Conservation (phyloP, 78 protist genomes). For the Dictyostelium intermedium region DNA sequence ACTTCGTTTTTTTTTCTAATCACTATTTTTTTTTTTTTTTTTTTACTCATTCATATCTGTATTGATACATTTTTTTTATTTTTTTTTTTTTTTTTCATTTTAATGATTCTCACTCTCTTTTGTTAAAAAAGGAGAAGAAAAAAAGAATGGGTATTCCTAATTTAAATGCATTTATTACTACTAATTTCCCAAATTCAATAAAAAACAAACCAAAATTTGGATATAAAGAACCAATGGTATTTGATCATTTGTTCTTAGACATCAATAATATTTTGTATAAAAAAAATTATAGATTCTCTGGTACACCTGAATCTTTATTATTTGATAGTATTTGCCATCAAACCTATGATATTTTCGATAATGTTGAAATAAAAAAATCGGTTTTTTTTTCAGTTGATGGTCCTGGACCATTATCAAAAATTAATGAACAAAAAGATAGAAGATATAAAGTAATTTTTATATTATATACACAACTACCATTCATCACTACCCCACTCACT, state of each 20-base stretch:
- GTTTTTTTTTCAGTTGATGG: slow-evolving; percentile 38
- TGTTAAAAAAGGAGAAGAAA: too few species aligned
- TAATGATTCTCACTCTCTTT: too few species aligned
- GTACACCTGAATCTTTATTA: neutral
- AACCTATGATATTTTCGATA: neutral
- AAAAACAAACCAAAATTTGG: neutral
- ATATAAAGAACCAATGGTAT: neutral
- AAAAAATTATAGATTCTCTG: neutral
- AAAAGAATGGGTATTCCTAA: neutral
- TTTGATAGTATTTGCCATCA: neutral
- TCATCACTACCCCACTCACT: too few species aligned
- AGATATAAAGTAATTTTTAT: neutral
- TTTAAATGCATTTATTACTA: neutral
- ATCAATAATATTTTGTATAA: neutral
- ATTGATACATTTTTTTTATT: neutral
- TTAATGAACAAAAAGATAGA: slow-evolving; percentile 40
- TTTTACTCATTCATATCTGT: too few species aligned
- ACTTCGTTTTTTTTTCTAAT: neutral
- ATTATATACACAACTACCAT: too few species aligned
- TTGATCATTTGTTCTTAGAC: neutral
- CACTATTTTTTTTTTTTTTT: too few species aligned
- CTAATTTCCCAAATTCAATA: neutral
- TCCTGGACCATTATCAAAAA: slow-evolving; percentile 50
- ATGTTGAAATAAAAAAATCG: neutral
- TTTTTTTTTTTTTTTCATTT: too few species aligned